Evolutionary conservation across 169 alveolate species (phyloP).

Genomic region (Cryptosporidium baileyi): DNA sequence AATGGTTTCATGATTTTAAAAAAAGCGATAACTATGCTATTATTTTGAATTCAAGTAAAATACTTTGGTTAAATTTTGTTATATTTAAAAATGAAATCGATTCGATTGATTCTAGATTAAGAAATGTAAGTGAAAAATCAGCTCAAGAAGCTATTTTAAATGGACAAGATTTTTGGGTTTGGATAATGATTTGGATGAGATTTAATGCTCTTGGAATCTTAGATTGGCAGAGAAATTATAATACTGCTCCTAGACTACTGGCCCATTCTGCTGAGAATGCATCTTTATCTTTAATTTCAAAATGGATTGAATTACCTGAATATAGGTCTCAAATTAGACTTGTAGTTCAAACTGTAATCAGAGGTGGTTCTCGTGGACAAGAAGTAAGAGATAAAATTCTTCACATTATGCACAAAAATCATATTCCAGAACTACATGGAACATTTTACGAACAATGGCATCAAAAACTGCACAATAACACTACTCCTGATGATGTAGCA

Average conservation of each 20-base stretch:
- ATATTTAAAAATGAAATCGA: not conserved
- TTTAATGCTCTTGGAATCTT: constrained; percentile 73
- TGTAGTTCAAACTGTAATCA: constrained; percentile 73
- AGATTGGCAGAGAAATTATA: constrained; percentile 79
- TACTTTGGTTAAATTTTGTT: constrained; percentile 2
- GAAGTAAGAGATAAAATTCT: constrained; percentile 89
- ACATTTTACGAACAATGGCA: constrained; percentile 93
- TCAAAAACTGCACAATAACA: constrained; percentile 91
- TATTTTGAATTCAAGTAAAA: not conserved
- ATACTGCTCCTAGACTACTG: constrained; percentile 74
- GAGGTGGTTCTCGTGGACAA: constrained; percentile 91
- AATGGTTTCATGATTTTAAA: constrained; percentile 34
- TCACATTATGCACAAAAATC: constrained; percentile 87
- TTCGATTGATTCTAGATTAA: not conserved
- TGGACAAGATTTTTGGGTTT: constrained; percentile 62
- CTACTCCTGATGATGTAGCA: constrained; percentile 92
- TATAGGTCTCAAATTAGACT: constrained; percentile 74
- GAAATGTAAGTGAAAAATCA: not conserved
- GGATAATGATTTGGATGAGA: constrained; percentile 77
- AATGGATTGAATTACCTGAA: constrained; percentile 66
- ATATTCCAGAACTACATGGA: constrained; percentile 80
- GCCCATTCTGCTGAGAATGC: constrained; percentile 74
- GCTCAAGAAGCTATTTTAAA: too few species aligned
- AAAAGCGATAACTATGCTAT: not conserved
- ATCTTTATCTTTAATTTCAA: constrained; percentile 29